These are phyloP conservation scores for Arthonia radiata DNA, from an alignment of 495 filamentous ascomycete species.

Conservation along the genomic window DNA sequence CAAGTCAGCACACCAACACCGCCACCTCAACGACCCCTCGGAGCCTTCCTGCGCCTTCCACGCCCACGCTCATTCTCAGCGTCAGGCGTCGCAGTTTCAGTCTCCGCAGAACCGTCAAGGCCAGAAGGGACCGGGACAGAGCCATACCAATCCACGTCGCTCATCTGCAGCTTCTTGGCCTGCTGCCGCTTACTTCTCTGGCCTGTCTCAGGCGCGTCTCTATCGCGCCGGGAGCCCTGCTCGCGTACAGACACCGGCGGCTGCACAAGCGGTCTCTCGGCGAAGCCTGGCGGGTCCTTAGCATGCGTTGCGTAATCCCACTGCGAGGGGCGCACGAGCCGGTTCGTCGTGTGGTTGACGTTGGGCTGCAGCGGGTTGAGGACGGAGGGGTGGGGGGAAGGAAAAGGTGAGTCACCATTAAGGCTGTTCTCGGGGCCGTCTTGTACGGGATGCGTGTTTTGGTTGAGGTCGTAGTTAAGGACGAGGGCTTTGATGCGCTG, in stretches of 20 bases:
- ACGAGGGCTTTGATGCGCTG: constrained; percentile 95
- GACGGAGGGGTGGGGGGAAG: constrained; percentile 16
- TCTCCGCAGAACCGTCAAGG: too few species aligned
- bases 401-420: constrained; percentile 9
- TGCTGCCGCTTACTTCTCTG: constrained; percentile 57
- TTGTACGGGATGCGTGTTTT: constrained; percentile 53
- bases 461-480: constrained; percentile 77
- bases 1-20: too few species aligned
- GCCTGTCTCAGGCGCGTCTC: constrained; percentile 37
- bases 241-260: too few species aligned
- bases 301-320: constrained; percentile 5
- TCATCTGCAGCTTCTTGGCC: constrained; percentile 75
- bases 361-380: constrained; percentile 12
- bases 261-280: constrained; percentile 10
- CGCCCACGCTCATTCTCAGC: too few species aligned
- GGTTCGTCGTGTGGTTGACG: constrained; percentile 7
- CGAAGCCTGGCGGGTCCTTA: constrained; percentile 8
- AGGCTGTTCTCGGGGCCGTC: constrained; percentile 20
- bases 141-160: constrained; percentile 98
- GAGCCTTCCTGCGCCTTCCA: too few species aligned
- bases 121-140: too few species aligned
- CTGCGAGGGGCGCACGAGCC: constrained; percentile 1
- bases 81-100: too few species aligned
- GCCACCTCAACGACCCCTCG: too few species aligned
- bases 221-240: too few species aligned